These are phyloP conservation scores for Casuarina cunninghamiana DNA, from an alignment of 306 rosid genomes.

Conservation along the genomic window DNA sequence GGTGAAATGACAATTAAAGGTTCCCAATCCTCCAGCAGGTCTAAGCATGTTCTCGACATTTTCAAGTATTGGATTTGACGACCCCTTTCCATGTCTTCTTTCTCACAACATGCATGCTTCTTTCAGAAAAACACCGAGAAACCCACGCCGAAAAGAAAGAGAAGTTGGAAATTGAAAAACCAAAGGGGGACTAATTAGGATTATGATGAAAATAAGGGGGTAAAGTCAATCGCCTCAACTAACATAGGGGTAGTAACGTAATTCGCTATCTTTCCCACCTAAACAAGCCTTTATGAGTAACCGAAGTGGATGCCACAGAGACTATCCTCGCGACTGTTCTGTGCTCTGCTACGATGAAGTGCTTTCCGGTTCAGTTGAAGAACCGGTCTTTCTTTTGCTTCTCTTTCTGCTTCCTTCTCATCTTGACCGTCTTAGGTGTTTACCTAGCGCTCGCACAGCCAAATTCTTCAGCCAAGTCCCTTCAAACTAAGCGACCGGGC, in stretches of 20 bases:
- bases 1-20: not conserved
- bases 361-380: not conserved
- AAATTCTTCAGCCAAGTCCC: constrained; percentile 19
- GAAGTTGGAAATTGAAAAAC: not conserved
- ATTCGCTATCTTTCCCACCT: too few species aligned
- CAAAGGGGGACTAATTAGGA: not conserved
- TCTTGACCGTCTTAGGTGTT: constrained; percentile 32
- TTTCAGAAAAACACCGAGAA: too few species aligned
- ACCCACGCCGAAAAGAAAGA: too few species aligned
- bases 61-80: not conserved
- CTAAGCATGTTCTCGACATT: not conserved
- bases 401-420: constrained; percentile 8
- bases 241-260: too few species aligned
- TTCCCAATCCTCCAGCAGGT: not conserved
- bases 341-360: constrained; percentile 3
- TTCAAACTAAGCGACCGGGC: constrained; percentile 27
- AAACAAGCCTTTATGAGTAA: too few species aligned
- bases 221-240: too few species aligned
- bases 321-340: not conserved
- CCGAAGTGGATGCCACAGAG: not conserved
- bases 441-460: constrained; percentile 4
- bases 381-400: not conserved
- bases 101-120: not conserved
- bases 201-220: not conserved
- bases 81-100: not conserved